Evolutionary conservation across 176 grass and related monocot species (phyloP), one percentile per base, ranked within the genome.

Genomic region (Eleusine coracana): DNA sequence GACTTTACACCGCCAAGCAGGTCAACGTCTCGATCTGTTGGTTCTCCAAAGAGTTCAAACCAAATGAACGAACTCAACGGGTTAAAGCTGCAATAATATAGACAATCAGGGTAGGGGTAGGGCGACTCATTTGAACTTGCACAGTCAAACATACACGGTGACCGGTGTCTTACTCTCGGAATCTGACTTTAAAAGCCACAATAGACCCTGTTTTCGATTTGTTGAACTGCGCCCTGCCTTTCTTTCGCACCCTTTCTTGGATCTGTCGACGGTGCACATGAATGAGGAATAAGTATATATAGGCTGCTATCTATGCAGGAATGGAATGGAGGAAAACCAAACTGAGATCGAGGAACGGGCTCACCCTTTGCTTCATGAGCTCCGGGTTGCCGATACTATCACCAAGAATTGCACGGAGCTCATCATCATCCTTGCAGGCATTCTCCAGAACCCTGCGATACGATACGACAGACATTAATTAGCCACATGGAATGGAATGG

Each of bases 371-470:
- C 86, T 90, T 98, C 96, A 95, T 98, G 68, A 95, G 82, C 36
- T 98, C 92, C 7, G 91, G 96, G 71, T 98, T 93, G 10, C 96
- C 96, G 40, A 98, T 95, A 72, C 92, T 98, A 71, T 98, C 92
- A 41, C 96, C 92, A 25, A 98, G 90, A 76, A 98, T 87, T 34
- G 89, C 90, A 6, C 90, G 96, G 28, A 98, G 93, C 71, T 95
- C 96, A 25, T 74, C 80, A 29, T 98, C 92, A 28, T 93, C 84
- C 79, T 74, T 94, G 88, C 96, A 98, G 71, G 90, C 96, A 85
- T 95, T 89, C 69, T 98, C 95, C 74, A 98, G 91, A 84, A 95
- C 84, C 82, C 96, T 98, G 83, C 10, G 74, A 67, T 58, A 55
- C 80, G 40, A 66, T 13, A 63, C 0, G n/a, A 73, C 68, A 51